Evolutionary conservation across 2,329 filamentous ascomycete species (phyloP), one percentile per base, ranked within the genome.

Genomic region (Coccinonectria pachysandricola): DNA sequence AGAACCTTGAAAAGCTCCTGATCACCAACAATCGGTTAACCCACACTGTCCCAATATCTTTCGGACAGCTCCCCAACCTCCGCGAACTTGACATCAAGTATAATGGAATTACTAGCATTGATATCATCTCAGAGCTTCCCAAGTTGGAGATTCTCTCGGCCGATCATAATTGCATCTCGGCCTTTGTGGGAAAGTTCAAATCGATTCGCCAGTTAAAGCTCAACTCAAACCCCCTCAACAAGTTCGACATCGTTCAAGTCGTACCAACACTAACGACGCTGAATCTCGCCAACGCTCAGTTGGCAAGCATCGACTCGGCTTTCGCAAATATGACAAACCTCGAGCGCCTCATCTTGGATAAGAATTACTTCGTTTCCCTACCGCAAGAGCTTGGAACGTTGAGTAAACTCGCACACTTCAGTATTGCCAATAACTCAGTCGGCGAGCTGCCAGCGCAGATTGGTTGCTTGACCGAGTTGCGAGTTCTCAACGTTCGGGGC

Each of bases 51-150:
- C 82, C 86, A 7, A 60, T 70, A 2, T 71, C 75, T 0, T 82
- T 96, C 46, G 71, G 65, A 35, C 65, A 79, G n/a, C 60, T 96
- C 6, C 59, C 69, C 23, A 92, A 71, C 45, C 62, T 98, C 27
- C 84, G 84, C 36, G 88, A 96, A 54, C 74, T 98, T 21, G 91
- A 98, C 54, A 78, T 93, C 38, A 85, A 93, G 37, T 96, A 92
- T 63, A 98, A 98, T 49, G 68, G 72, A 11, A 82, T 98, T 30
- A 77, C 78, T 25, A 86, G 76, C 48, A 94, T 98, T 46, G 84
- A 96, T 50, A 75, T 85, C 28, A 75, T 96, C 36, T 80, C 84
- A 3, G 69, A 79, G 34, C 65, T 98, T 11, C 88, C 88, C 3
- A 82, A 81, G 40, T 61, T 98, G 19, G 91, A 98, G 56, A 81